phyloP scores from a whole-genome alignment of 1,284 basidiomycete species.

The Vanrija pseudolonga region DNA sequence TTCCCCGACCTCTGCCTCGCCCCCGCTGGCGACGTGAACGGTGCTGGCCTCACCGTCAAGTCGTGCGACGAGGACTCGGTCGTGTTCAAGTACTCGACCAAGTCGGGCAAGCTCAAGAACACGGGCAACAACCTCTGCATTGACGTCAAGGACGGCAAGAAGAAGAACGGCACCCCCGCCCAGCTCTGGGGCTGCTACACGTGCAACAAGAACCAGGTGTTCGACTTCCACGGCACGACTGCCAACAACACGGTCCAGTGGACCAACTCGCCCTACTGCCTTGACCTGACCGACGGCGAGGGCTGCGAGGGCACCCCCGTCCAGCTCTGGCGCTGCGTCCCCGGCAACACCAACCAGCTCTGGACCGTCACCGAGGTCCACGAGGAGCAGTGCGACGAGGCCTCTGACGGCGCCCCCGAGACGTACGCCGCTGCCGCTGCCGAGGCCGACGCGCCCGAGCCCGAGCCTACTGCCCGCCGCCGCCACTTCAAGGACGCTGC shows the following conservation, averaged over 20 bases:
- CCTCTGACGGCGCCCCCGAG: slow-evolving; percentile 3
- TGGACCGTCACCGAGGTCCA: slow-evolving; percentile 37
- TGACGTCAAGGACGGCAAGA: slow-evolving; percentile 33
- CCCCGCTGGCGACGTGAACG: slow-evolving; percentile 22
- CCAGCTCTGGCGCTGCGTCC: slow-evolving; percentile 39
- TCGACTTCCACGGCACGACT: slow-evolving; percentile 10
- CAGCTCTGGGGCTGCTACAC: slow-evolving; percentile 39
- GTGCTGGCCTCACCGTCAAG: slow-evolving; percentile 27
- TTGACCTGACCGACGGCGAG: slow-evolving; percentile 37
- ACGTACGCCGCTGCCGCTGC: slow-evolving; percentile 3
- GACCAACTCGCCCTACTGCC: slow-evolving; percentile 27
- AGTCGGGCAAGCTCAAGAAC: slow-evolving; percentile 28
- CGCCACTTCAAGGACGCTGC: neutral
- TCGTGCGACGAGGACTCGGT: slow-evolving; percentile 24
- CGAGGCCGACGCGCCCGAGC: neutral
- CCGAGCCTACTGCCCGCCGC: neutral
- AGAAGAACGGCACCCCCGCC: slow-evolving; percentile 32
- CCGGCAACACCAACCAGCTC: slow-evolving; percentile 38
- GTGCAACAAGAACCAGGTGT: slow-evolving; percentile 37
- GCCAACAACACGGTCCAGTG: slow-evolving; percentile 24
- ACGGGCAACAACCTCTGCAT: slow-evolving; percentile 30
- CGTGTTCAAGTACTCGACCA: slow-evolving; percentile 22
- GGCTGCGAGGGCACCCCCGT: slow-evolving; percentile 27
- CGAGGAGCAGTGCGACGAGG: slow-evolving; percentile 15
- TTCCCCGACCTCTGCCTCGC: slow-evolving; percentile 35